Percentiles rank a stretch among this genome's conserved stretches.
phyloP scores from a whole-genome alignment of 2,329 filamentous ascomycete genomes.

The Westerdykella ornata region DNA sequence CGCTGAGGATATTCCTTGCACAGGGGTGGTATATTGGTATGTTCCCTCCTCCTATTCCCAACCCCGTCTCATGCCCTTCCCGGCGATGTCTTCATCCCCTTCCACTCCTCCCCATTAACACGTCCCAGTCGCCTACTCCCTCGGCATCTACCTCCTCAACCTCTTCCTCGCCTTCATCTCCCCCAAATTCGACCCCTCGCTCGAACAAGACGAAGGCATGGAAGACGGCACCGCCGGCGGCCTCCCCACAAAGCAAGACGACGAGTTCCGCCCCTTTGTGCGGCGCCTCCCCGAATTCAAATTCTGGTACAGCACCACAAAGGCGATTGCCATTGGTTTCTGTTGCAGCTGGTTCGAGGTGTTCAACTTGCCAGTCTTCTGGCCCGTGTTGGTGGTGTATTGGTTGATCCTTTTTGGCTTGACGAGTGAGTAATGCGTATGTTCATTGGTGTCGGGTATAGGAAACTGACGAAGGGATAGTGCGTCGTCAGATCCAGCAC shows the following conservation, averaged over 20 bases:
- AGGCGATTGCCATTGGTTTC: slow-evolving; percentile 77
- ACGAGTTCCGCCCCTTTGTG: slow-evolving; percentile 97
- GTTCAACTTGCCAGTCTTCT: slow-evolving; percentile 97
- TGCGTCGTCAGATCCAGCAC: slow-evolving; percentile 99
- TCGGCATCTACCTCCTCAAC: slow-evolving; percentile 98
- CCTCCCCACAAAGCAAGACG: slow-evolving; percentile 89
- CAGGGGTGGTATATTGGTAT: slow-evolving; percentile 99
- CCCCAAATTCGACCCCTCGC: slow-evolving; percentile 97
- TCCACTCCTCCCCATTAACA: slow-evolving; percentile 2
- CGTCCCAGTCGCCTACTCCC: slow-evolving; percentile 77
- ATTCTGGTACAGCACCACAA: slow-evolving; percentile 96
- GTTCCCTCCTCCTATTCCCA: slow-evolving; percentile 12
- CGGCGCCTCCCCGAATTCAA: slow-evolving; percentile 96
- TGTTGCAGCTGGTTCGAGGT: slow-evolving; percentile 86
- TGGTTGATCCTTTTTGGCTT: slow-evolving; percentile 95
- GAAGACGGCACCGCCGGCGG: slow-evolving; percentile 75
- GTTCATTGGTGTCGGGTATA: not conserved
- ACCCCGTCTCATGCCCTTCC: not conserved
- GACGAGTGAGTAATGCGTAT: slow-evolving; percentile 63
- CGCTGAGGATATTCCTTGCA: slow-evolving; percentile 78
- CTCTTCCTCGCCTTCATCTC: slow-evolving; percentile 97
- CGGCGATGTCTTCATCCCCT: not conserved
- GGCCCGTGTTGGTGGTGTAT: slow-evolving; percentile 96
- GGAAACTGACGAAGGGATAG: slow-evolving; percentile 41
- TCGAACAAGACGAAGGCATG: slow-evolving; percentile 91